phyloP scores from a whole-genome alignment of 352 stramenopile species.

The Phytopythium sindhum region DNA sequence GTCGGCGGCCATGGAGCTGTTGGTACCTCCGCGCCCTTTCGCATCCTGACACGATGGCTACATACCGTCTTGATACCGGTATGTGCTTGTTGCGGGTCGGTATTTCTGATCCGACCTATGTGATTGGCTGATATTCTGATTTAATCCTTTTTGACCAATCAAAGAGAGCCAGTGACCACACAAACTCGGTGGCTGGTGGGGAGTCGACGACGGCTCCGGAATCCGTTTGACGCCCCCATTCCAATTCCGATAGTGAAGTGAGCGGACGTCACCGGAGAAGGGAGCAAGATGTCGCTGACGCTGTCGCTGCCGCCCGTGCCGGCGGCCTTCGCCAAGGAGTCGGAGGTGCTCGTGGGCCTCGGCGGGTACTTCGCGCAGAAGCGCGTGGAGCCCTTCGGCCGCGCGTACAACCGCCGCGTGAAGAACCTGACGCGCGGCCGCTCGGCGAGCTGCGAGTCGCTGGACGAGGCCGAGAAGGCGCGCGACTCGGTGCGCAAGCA shows the following conservation, averaged over 20 bases:
- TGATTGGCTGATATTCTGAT: background rate
- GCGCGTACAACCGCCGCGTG: slow-evolving; percentile 67
- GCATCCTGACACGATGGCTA: background rate
- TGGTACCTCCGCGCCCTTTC: background rate
- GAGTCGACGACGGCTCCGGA: background rate
- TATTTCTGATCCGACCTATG: background rate
- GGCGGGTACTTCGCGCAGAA: slow-evolving; percentile 78
- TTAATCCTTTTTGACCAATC: background rate
- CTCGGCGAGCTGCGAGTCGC: slow-evolving; percentile 70
- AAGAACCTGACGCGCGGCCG: slow-evolving; percentile 73
- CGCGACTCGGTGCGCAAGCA: slow-evolving; percentile 62
- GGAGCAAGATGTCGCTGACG: slow-evolving; percentile 29
- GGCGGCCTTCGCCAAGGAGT: slow-evolving; percentile 42
- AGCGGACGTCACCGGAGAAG: background rate
- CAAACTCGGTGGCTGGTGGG: background rate
- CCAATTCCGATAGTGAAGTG: background rate
- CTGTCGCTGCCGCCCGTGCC: slow-evolving; percentile 64
- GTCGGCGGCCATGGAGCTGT: background rate
- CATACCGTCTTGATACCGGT: background rate
- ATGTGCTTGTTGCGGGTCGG: background rate
- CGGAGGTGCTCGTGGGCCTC: slow-evolving; percentile 48
- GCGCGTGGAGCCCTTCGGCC: slow-evolving; percentile 67
- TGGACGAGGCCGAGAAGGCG: slow-evolving; percentile 60
- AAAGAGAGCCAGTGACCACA: background rate
- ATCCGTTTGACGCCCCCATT: background rate